A percentile compares a stretch with the other conserved stretches of the same genome.
Conservation (phyloP, 2,329 filamentous ascomycete species). For the Cordyceps cicadae region DNA sequence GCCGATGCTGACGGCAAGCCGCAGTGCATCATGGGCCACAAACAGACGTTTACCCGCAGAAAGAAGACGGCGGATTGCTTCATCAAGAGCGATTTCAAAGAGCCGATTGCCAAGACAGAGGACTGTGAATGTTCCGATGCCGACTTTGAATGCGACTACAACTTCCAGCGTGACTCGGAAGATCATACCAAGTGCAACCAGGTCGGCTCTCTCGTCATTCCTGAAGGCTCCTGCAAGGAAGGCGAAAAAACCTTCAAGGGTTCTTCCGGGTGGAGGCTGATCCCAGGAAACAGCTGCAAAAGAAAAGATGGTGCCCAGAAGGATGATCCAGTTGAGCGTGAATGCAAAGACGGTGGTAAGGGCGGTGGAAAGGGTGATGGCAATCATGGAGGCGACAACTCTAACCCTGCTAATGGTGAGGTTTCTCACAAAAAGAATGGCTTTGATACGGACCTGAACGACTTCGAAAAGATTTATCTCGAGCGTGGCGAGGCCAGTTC, state of each 20-base stretch:
- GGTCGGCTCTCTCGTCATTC: constrained; percentile 53
- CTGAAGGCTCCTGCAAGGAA: constrained; percentile 63
- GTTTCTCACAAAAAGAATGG: constrained; percentile 51
- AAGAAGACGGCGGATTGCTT: constrained; percentile 88
- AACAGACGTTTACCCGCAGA: constrained; percentile 74
- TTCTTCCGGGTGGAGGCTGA: constrained; percentile 83
- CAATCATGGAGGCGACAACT: constrained; percentile 1
- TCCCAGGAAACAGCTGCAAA: constrained; percentile 73
- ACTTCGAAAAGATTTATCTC: constrained; percentile 61
- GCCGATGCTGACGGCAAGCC: constrained; percentile 71
- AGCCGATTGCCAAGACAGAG: constrained; percentile 60
- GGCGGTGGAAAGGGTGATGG: constrained; percentile 39
- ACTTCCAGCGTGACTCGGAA: constrained; percentile 61
- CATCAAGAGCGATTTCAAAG: constrained; percentile 75
- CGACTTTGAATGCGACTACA: constrained; percentile 96
- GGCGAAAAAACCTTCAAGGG: constrained; percentile 68
- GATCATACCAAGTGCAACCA: constrained; percentile 63
- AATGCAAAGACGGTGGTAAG: constrained; percentile 45
- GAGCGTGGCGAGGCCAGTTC: constrained; percentile 61
- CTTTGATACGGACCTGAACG: constrained; percentile 51
- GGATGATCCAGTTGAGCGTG: constrained; percentile 63
- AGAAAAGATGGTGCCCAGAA: constrained; percentile 53
- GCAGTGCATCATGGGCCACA: constrained; percentile 92
- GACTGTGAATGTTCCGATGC: constrained; percentile 71
- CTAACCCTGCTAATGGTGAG: constrained; percentile 54